Evolutionary conservation across 1,284 basidiomycete species (phyloP).

Genomic region (Apiotrichum domesticum): DNA sequence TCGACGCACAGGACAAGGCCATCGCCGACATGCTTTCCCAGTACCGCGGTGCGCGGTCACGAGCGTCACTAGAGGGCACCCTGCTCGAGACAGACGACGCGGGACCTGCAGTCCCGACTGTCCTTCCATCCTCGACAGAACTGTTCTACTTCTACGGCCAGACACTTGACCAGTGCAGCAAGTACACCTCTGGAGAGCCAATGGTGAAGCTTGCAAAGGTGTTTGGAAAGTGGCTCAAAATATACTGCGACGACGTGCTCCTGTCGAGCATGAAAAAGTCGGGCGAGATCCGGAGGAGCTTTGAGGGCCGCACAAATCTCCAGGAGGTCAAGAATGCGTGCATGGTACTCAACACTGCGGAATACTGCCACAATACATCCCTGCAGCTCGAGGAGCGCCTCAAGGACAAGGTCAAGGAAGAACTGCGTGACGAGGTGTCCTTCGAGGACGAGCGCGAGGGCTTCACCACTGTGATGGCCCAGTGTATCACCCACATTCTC

Average conservation of each 20-base stretch:
- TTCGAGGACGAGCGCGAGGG: slow-evolving; percentile 80
- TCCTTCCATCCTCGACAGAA: slow-evolving; percentile 90
- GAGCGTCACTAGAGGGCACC: slow-evolving; percentile 62
- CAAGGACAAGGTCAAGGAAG: slow-evolving; percentile 68
- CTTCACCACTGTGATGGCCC: slow-evolving; percentile 79
- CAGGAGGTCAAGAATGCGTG: slow-evolving; percentile 73
- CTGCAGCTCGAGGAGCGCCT: slow-evolving; percentile 89
- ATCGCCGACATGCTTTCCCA: slow-evolving; percentile 56
- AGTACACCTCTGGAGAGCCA: slow-evolving; percentile 65
- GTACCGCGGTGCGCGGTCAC: slow-evolving; percentile 62
- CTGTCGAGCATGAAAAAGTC: slow-evolving; percentile 62
- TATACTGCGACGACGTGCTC: slow-evolving; percentile 89
- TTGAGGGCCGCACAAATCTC: slow-evolving; percentile 67
- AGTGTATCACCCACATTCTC: slow-evolving; percentile 68
- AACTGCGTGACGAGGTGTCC: slow-evolving; percentile 69
- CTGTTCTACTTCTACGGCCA: slow-evolving; percentile 97
- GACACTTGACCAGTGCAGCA: slow-evolving; percentile 87
- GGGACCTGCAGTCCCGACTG: slow-evolving; percentile 51
- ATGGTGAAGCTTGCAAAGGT: slow-evolving; percentile 70
- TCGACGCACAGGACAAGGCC: slow-evolving; percentile 86
- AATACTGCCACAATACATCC: slow-evolving; percentile 92
- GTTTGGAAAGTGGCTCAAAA: slow-evolving; percentile 87
- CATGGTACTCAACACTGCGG: slow-evolving; percentile 89
- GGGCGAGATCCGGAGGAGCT: slow-evolving; percentile 55
- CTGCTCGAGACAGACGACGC: slow-evolving; percentile 52